Base-by-base conservation (phyloP, 1,284 basidiomycete species). In the Phylloboletellus chloephorus region DNA sequence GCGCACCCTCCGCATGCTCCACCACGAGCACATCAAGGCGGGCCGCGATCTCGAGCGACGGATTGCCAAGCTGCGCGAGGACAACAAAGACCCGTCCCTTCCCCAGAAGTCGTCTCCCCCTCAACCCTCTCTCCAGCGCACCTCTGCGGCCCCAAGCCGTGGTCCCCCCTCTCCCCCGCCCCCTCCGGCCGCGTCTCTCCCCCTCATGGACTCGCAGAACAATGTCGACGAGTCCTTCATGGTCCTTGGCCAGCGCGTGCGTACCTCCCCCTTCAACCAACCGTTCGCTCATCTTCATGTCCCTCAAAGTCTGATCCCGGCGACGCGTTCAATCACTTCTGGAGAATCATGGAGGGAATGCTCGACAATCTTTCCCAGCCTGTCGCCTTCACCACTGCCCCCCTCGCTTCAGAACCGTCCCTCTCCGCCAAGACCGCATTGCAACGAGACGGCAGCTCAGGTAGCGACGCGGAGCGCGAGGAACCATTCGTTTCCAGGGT, bases 161-260 rank as follows among this genome's bases (percentile, higher is more conserved):
- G 43, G 40, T 10, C 34, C 60, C 57, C 66, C 67, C 11, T 76
- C 76, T 3, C 70, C 76, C 4, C 69, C 72, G 17, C 71, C 68
- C 0, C 47, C 52, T 6, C 51, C 64, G 2, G 58, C 61, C n/a
- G 54, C 67, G 34, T 67, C 63, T 12, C 35, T 49, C 22, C 61
- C 70, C 23, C 67, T 84, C 61, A 68, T 67, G n/a, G 84, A 87
- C 39, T 84, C 82, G 1, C 79, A 84, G 44, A 77, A 78, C 43
- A 76, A 79, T 1, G 82, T 85, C 1, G 87, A 88, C 39, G 85
- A 89, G 55, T 87, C 85, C 0, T 89, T 88, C 53, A 87, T 89
- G 85, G 69, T 89, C 2, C 67, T 89, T 8, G 84, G 79, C 7
- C 82, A 85, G 68, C 79, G 67, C 57, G 82, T 76, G 46, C 43